Conservation (phyloP, 768 basidiomycete genomes). For the Postia placenta region DNA sequence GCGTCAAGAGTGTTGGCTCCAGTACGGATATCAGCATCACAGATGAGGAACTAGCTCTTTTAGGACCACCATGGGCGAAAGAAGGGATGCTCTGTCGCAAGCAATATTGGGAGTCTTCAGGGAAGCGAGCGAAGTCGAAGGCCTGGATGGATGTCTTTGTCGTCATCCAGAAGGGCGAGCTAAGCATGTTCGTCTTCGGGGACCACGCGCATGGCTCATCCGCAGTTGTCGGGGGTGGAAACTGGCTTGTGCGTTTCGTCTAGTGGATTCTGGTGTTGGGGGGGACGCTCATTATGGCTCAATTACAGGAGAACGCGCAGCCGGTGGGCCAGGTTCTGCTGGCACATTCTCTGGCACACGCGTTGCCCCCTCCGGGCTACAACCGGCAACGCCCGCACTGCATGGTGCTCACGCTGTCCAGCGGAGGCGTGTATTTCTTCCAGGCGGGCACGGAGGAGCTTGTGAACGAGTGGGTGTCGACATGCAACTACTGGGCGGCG, state of each 20-base stretch:
- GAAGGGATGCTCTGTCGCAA: slow-evolving; percentile 95
- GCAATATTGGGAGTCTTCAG: slow-evolving; percentile 85
- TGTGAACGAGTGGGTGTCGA: slow-evolving; percentile 98
- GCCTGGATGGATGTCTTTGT: slow-evolving; percentile 93
- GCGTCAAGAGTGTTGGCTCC: slow-evolving; percentile 58
- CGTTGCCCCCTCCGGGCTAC: slow-evolving; percentile 88
- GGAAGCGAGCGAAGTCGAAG: slow-evolving; percentile 84
- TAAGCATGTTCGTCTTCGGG: slow-evolving; percentile 96
- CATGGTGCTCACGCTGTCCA: slow-evolving; percentile 87
- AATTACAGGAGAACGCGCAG: slow-evolving; percentile 72
- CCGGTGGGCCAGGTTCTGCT: slow-evolving; percentile 79
- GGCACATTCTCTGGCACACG: slow-evolving; percentile 82
- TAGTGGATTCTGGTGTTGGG: not conserved
- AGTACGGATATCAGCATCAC: slow-evolving; percentile 76
- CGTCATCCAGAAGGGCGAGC: slow-evolving; percentile 90
- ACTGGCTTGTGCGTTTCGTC: slow-evolving; percentile 81
- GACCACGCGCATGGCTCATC: slow-evolving; percentile 55
- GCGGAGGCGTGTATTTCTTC: slow-evolving; percentile 94
- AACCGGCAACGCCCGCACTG: slow-evolving; percentile 87
- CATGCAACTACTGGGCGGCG: slow-evolving; percentile 99
- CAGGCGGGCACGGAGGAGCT: slow-evolving; percentile 98
- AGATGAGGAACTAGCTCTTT: slow-evolving; percentile 91
- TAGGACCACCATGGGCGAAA: slow-evolving; percentile 98
- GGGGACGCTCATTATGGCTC: not conserved
- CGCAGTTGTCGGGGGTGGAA: slow-evolving; percentile 85